Percentiles rank a stretch among this genome's conserved stretches.
Conservation (phyloP, 1,139 yeast species). For the Yamadazyma pseudoaaseri region DNA sequence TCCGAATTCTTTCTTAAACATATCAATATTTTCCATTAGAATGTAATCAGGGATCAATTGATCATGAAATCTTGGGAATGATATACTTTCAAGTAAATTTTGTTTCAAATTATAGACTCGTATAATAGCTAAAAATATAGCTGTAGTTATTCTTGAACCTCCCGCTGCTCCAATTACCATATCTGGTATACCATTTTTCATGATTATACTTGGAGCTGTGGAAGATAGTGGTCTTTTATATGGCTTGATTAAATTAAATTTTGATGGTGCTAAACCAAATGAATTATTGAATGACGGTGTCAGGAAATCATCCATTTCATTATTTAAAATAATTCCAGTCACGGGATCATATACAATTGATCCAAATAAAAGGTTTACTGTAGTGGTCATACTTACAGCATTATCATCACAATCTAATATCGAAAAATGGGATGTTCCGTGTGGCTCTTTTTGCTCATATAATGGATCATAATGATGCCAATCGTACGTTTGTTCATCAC, state of each 20-base stretch:
- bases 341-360: conserved; percentile 73
- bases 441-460: conserved; percentile 71
- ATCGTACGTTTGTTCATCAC: conserved; percentile 54
- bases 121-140: conserved; percentile 77
- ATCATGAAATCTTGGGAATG: conserved; percentile 84
- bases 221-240: conserved; percentile 83
- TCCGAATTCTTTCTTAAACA: conserved; percentile 26
- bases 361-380: conserved; percentile 85
- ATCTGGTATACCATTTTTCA: conserved; percentile 53
- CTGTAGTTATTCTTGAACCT: conserved; percentile 85
- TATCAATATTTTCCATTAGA: conserved; percentile 53
- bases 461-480: conserved; percentile 80
- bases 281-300: conserved; percentile 68
- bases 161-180: conserved; percentile 91
- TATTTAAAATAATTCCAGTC: conserved; percentile 83
- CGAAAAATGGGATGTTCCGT: conserved; percentile 87
- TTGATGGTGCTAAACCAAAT: conserved; percentile 77
- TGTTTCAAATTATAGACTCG: conserved; percentile 57
- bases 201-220: conserved; percentile 71
- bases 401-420: conserved; percentile 68
- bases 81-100: conserved; percentile 64
- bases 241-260: conserved; percentile 74
- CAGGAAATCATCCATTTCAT: conserved; percentile 97
- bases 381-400: conserved; percentile 86
- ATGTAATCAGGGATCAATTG: conserved; percentile 77